Evolutionary conservation across 1,284 basidiomycete species (phyloP), one percentile per base, ranked within the genome.

Genomic region (Pseudomicrostroma phylloplanum): DNA sequence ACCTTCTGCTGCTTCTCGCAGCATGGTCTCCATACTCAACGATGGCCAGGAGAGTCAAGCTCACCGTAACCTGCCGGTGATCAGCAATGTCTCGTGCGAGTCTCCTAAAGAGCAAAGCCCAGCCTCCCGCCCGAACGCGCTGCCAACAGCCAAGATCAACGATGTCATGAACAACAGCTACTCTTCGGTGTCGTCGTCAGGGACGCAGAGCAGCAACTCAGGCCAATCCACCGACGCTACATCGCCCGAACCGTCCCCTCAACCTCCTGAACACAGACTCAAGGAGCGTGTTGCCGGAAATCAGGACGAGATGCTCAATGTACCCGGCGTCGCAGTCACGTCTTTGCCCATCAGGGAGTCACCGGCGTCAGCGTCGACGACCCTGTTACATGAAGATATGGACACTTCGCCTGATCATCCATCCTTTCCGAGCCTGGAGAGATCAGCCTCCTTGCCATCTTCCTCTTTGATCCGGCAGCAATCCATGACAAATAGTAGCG

Each of bases 21-120:
- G 59, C 19, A 30, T 58, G 4, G 59, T 61, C 23, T 57, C 54
- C 30, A 40, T 61, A 6, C 54, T 61, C 17, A 61, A 61, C 36
- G 55, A 59, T 41, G 17, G 13, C 40, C 58, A 58, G 15, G 58
- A 21, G 21, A 40, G 23, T 7, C 2, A n/a, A 36, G 30, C 15
- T 21, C 9, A 7, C 6, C 21, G 21, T 15, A 25, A 6, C 21
- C 21, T 15, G 13, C 25, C 17, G 2, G 13, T 6, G 51, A 15
- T 54, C 51, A 17, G 25, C 13, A 54, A 6, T 19, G 43, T 48
- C 6, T 12, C 43, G 15, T 17, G 43, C 30, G 30, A 36, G 4
- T 36, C 30, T 36, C 30, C 30, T 9, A 36, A 3, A 9, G 30
- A 36, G 30, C 30, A 36, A 9, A 36, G 30, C 9, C 30, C 30